Conservation (phyloP, 768 basidiomycete genomes). For the Pulveroboletus sp. region DNA sequence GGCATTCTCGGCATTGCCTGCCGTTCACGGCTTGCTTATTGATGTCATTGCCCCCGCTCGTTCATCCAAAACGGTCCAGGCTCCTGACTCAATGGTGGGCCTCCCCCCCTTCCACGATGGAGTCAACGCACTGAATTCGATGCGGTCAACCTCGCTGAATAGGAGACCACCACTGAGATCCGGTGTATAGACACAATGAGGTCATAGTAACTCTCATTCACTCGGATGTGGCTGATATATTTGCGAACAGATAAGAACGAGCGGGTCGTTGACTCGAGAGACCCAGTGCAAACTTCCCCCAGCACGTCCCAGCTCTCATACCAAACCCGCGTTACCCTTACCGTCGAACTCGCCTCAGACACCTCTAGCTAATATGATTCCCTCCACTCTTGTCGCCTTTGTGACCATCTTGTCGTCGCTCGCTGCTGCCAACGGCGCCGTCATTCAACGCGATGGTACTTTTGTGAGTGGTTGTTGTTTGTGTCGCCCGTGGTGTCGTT, state of each 20-base stretch:
- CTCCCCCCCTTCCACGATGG: too few species aligned
- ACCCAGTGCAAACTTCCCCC: not conserved
- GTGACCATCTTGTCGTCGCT: conserved; percentile 9
- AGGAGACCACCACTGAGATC: not conserved
- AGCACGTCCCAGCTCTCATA: too few species aligned
- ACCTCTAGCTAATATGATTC: not conserved
- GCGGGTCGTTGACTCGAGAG: not conserved
- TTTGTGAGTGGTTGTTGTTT: conserved; percentile 7
- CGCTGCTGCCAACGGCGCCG: conserved; percentile 11
- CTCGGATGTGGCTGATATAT: conserved; percentile 7
- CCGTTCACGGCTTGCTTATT: too few species aligned
- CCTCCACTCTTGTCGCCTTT: conserved; percentile 6
- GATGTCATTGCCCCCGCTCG: too few species aligned
- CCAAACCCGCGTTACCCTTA: not conserved
- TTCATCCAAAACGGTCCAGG: too few species aligned
- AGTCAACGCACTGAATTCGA: not conserved
- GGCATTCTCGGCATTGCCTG: too few species aligned
- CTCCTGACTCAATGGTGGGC: too few species aligned
- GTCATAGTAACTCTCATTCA: not conserved
- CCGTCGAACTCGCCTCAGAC: not conserved
- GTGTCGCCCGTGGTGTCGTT: too few species aligned
- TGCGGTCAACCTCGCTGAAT: not conserved
- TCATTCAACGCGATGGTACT: conserved; percentile 14
- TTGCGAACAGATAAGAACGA: conserved; percentile 9
- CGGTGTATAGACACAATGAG: not conserved